Evolutionary conservation across 1,284 basidiomycete species (phyloP), one percentile per base, ranked within the genome.

Genomic region (Fomitopsis schrenkii): DNA sequence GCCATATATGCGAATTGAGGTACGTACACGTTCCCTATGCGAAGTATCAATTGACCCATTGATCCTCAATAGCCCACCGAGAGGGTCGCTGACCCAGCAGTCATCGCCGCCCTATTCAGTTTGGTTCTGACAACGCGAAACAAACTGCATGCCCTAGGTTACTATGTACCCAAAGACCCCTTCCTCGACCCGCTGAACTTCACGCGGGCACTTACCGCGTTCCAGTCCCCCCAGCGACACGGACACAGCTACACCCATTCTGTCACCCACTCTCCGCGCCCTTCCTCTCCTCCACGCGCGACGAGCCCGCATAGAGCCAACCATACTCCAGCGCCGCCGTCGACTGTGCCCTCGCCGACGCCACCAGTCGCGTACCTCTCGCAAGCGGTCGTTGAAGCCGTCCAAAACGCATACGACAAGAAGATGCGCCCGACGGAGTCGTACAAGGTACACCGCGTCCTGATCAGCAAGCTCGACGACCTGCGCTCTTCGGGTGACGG

Each of bases 81-180:
- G 72, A 81, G 86, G 40, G 80, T 88, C 57, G 85, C 84, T 12
- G 91, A 93, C 71, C 90, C 91, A 1, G 78, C 78, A 35, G 81
- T 87, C 56, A 80, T 93, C 14, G 81, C 88, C 36, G 83, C 85
- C 2, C 77, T 93, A 17, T 76, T 93, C 55, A 89, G 86, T 62
- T 78, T 90, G 48, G 80, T 91, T 28, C 76, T 90, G 28, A 77
- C 83, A 33, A 79, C 82, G 50, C 80, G 91, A 42, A 91, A 90
- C 74, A 87, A 86, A 69, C 79, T 93, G 14, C 80, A 82, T 28
- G 80, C 79, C 2, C 72, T 88, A 3, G 70, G 72, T n/a, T 71
- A 78, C 74, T 67, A 79, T 54, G 75, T 88, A 30, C 87, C 90
- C 3, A 88, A 87, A 70, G 91, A 93, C 69, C 91, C 91, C 0